Percentiles rank a stretch among this genome's conserved stretches.
Conservation (phyloP, 1,284 basidiomycete genomes). For the Tilletia indica region DNA sequence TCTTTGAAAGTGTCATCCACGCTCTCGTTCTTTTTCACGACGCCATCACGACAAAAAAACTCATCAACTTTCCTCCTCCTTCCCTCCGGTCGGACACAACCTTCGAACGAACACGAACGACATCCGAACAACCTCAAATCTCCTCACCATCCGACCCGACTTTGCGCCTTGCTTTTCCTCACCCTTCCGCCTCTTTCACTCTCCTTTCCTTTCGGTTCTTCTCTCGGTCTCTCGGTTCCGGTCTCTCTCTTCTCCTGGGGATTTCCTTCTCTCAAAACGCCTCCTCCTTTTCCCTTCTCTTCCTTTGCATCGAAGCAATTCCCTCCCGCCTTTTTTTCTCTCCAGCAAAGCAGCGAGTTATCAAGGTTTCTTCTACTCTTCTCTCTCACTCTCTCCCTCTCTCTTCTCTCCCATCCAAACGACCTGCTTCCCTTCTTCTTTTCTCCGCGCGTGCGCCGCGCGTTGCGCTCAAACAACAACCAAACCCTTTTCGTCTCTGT, state of each 20-base stretch:
- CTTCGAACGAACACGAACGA: no score
- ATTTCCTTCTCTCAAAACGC: conserved; percentile 3
- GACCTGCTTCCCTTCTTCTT: no score
- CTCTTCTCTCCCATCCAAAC: not conserved
- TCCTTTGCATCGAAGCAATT: not conserved
- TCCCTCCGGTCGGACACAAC: not conserved
- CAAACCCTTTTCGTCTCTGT: no score
- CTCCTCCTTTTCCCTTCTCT: no score
- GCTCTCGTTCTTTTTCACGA: conserved; percentile 2
- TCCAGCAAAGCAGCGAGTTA: conserved; percentile 5
- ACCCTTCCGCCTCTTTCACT: not conserved
- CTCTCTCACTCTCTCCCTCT: not conserved
- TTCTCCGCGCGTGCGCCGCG: no score
- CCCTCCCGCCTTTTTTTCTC: not conserved
- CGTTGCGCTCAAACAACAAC: no score
- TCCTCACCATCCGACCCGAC: not conserved
- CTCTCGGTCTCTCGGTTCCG: conserved; percentile 25
- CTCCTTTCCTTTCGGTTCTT: conserved; percentile 21
- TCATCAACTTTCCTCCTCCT: not conserved
- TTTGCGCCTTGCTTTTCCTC: conserved; percentile 34
- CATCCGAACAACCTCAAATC: no score
- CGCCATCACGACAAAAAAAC: conserved; percentile 5
- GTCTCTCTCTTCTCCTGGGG: conserved; percentile 25
- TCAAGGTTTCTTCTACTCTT: not conserved
- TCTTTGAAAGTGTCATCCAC: not conserved